phyloP scores from a whole-genome alignment of 345 rosid genomes.

The Triadica sebifera region DNA sequence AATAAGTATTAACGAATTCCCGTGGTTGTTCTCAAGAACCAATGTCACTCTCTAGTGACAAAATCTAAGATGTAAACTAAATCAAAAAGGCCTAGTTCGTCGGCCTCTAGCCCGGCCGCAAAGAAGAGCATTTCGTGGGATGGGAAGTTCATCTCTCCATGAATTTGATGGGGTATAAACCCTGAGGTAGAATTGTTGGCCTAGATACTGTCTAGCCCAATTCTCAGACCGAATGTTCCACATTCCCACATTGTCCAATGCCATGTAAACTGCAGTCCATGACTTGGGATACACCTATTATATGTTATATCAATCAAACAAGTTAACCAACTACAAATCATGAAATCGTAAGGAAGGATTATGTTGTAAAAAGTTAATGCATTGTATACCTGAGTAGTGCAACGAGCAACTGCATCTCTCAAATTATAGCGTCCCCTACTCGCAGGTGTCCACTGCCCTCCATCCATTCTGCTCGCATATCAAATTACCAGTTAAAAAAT shows the following conservation, averaged over 20 bases:
- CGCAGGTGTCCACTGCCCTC: slow-evolving; percentile 68
- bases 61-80: background rate
- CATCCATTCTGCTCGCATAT: slow-evolving; percentile 54
- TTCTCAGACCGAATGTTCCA: slow-evolving; percentile 70
- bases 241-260: slow-evolving; percentile 73
- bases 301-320: slow-evolving; percentile 2
- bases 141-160: slow-evolving; percentile 60
- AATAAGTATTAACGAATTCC: too few relatives aligned
- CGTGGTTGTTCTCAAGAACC: background rate
- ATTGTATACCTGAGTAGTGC: slow-evolving; percentile 56
- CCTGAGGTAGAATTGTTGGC: slow-evolving; percentile 65
- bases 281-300: slow-evolving; percentile 60
- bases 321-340: background rate
- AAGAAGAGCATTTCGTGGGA: slow-evolving; percentile 55
- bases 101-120: slow-evolving; percentile 71
- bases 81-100: slow-evolving; percentile 58
- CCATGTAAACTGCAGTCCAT: slow-evolving; percentile 69
- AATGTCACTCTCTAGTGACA: slow-evolving; percentile 66
- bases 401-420: slow-evolving; percentile 59
- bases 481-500: background rate
- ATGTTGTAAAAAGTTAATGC: too few relatives aligned
- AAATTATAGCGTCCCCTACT: slow-evolving; percentile 53
- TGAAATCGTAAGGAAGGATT: background rate
- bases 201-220: slow-evolving; percentile 61
- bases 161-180: slow-evolving; percentile 50